These are phyloP conservation scores for Penicillium parvum DNA, from an alignment of 495 filamentous ascomycete species.

Conservation along the genomic window DNA sequence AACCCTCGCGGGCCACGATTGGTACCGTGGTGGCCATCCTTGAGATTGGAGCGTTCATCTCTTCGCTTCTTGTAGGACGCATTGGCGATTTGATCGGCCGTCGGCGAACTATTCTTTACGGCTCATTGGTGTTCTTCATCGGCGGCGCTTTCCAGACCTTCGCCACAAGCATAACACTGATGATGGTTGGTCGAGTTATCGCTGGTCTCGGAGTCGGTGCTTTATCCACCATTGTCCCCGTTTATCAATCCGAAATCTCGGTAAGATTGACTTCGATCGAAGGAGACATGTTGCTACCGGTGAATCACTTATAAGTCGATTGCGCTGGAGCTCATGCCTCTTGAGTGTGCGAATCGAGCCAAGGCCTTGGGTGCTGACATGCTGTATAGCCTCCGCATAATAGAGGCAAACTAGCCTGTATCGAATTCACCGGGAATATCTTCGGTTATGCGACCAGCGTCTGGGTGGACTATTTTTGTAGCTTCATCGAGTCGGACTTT, in stretches of 20 bases:
- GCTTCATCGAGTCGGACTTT: constrained; percentile 76
- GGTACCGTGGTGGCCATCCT: constrained; percentile 97
- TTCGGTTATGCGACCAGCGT: constrained; percentile 92
- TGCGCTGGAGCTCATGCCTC: too few relatives aligned
- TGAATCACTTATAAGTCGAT: too few relatives aligned
- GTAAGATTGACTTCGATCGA: too few relatives aligned
- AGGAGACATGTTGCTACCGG: too few relatives aligned
- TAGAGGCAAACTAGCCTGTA: constrained; percentile 90
- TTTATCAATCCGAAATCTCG: constrained; percentile 94
- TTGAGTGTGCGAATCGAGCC: too few relatives aligned
- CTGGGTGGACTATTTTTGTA: constrained; percentile 98
- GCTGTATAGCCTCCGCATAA: constrained; percentile 74
- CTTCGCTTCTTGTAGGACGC: constrained; percentile 81
- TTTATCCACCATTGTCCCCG: constrained; percentile 92
- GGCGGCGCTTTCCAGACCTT: constrained; percentile 84
- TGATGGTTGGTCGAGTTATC: constrained; percentile 85
- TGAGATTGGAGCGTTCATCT: constrained; percentile 87
- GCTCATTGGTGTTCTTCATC: constrained; percentile 82
- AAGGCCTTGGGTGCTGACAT: too few relatives aligned
- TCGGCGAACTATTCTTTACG: constrained; percentile 87
- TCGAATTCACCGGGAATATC: constrained; percentile 97
- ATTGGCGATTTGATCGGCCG: constrained; percentile 91
- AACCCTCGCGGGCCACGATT: constrained; percentile 77
- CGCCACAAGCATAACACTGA: constrained; percentile 79
- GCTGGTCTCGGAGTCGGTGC: constrained; percentile 93